Percentiles rank a stretch among this genome's conserved stretches.
Conservation (phyloP, 129 eudicot genomes). For the Centrapalus pauciflorus region DNA sequence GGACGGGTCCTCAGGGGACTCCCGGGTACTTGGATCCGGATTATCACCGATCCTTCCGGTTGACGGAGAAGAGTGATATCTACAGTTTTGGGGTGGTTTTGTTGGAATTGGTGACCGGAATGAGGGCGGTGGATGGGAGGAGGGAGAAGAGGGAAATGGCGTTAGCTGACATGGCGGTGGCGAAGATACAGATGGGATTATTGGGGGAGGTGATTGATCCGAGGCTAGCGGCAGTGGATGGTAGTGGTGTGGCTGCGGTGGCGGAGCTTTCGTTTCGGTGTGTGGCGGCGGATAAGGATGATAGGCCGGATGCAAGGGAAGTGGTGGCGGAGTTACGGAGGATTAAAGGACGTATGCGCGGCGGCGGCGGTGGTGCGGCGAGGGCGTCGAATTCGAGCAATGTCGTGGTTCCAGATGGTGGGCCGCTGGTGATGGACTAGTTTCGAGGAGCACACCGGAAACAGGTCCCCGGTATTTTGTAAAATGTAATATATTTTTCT, state of each 20-base stretch:
- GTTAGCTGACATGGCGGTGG: slow-evolving; percentile 81
- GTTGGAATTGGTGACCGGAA: slow-evolving; percentile 78
- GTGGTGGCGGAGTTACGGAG: slow-evolving; percentile 79
- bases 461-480: background rate
- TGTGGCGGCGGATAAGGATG: slow-evolving; percentile 92
- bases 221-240: slow-evolving; percentile 51
- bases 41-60: slow-evolving; percentile 61
- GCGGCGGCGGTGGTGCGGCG: slow-evolving; percentile 18
- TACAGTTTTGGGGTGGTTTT: slow-evolving; percentile 90
- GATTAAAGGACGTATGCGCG: slow-evolving; percentile 59
- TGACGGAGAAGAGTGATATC: slow-evolving; percentile 90
- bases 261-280: slow-evolving; percentile 93
- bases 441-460: slow-evolving; percentile 3
- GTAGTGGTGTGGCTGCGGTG: slow-evolving; percentile 57
- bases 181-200: slow-evolving; percentile 77
- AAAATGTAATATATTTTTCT: slow-evolving; percentile 1
- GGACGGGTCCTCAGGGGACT: slow-evolving; percentile 99
- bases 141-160: slow-evolving; percentile 85
- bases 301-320: slow-evolving; percentile 80
- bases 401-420: slow-evolving; percentile 54
- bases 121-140: slow-evolving; percentile 75
- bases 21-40: slow-evolving; percentile 95
- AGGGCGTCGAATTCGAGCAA: slow-evolving; percentile 40
- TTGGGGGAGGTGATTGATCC: slow-evolving; percentile 72
- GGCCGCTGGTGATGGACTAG: slow-evolving; percentile 11